Conservation (phyloP, 2,329 filamentous ascomycete species). For the Chrysoporthe deuterocubensis region DNA sequence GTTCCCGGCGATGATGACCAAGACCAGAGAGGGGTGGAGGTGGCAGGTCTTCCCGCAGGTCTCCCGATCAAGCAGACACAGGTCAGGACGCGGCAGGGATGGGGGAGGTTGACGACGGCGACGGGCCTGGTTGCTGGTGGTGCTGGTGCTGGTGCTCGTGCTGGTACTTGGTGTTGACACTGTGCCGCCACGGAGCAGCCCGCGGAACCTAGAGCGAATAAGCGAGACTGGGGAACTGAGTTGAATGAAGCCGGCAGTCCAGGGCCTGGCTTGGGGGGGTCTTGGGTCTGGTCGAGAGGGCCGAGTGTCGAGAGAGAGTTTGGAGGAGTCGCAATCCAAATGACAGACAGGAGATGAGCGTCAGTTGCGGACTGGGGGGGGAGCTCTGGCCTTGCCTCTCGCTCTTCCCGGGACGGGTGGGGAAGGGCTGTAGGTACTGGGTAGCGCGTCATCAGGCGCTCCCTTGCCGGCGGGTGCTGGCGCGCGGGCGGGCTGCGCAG, state of each 20-base stretch:
- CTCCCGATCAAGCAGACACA: not conserved
- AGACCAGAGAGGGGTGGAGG: not conserved
- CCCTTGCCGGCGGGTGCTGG: not conserved
- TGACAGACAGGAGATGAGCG: conserved; percentile 29
- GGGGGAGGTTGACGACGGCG: too few species aligned
- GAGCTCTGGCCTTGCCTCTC: conserved; percentile 26
- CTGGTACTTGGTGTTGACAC: not conserved
- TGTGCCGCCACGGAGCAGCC: conserved; percentile 5
- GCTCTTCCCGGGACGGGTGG: conserved; percentile 28
- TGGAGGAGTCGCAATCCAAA: conserved; percentile 28
- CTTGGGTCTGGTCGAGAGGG: not conserved
- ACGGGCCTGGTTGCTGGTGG: not conserved
- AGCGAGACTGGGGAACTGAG: conserved; percentile 12
- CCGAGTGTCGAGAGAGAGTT: not conserved
- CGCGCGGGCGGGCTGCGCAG: not conserved
- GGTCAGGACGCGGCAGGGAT: conserved; percentile 2
- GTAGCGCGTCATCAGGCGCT: conserved; percentile 12
- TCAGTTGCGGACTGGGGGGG: conserved; percentile 23
- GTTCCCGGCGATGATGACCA: conserved; percentile 21
- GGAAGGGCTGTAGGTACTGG: not conserved
- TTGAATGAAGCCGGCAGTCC: conserved; percentile 14
- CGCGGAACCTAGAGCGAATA: not conserved
- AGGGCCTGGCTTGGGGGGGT: not conserved
- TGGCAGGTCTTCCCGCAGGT: too few species aligned
- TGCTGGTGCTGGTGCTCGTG: too few species aligned